phyloP scores from a whole-genome alignment of 768 basidiomycete species.

The Tricholoma flavovirens region DNA sequence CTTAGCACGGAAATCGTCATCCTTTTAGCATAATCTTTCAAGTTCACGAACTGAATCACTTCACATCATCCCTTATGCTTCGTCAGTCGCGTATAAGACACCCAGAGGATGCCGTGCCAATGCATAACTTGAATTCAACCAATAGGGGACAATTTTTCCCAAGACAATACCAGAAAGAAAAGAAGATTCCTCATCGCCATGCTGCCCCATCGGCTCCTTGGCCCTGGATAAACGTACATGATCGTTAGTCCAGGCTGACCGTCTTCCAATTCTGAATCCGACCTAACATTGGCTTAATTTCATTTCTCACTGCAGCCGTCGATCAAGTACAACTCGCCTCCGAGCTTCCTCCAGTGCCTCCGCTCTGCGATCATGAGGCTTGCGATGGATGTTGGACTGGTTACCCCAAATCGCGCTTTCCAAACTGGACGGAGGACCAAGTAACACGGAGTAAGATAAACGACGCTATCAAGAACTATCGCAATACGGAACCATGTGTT shows the following conservation, averaged over 20 bases:
- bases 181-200: slow-evolving; percentile 32
- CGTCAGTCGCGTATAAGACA: neutral
- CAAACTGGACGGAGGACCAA: slow-evolving; percentile 52
- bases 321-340: slow-evolving; percentile 22
- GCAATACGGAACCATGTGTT: slow-evolving; percentile 19
- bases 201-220: slow-evolving; percentile 42
- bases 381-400: slow-evolving; percentile 37
- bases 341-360: slow-evolving; percentile 30
- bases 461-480: slow-evolving; percentile 28
- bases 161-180: neutral
- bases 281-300: neutral
- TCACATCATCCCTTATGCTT: neutral
- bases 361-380: slow-evolving; percentile 28
- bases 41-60: too few species aligned
- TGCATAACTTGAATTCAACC: neutral
- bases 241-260: slow-evolving; percentile 18
- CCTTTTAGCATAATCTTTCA: too few species aligned
- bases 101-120: neutral
- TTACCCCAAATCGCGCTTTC: slow-evolving; percentile 45
- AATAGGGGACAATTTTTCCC: neutral
- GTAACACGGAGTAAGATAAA: slow-evolving; percentile 35
- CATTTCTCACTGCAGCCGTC: neutral
- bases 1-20: neutral
- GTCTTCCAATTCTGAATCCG: neutral
- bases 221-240: slow-evolving; percentile 41